phyloP scores from a whole-genome alignment of 768 basidiomycete genomes.

The Kwoniella sp. region DNA sequence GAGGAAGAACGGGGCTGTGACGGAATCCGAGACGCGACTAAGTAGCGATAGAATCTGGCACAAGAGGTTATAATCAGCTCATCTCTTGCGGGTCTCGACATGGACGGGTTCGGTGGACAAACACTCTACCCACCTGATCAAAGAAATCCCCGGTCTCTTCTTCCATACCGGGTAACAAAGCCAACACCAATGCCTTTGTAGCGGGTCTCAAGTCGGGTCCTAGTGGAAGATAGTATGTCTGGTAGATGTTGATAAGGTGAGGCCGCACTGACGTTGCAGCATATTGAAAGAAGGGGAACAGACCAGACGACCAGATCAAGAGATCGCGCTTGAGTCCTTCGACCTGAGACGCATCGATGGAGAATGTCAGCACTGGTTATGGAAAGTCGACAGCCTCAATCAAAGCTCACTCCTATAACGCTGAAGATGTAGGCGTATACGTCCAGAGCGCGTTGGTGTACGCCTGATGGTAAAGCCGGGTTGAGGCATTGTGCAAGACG shows the following conservation, averaged over 20 bases:
- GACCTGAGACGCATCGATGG: slow-evolving; percentile 61
- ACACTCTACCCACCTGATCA: slow-evolving; percentile 59
- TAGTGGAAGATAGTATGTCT: slow-evolving; percentile 86
- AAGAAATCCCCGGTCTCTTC: slow-evolving; percentile 98
- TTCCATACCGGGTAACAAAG: slow-evolving; percentile 89
- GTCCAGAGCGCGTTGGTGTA: slow-evolving; percentile 93
- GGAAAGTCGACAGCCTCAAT: not conserved
- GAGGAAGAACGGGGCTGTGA: slow-evolving; percentile 86
- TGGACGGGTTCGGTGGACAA: not conserved
- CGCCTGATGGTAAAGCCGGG: slow-evolving; percentile 94
- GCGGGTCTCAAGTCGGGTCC: slow-evolving; percentile 78
- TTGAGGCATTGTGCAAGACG: slow-evolving; percentile 94
- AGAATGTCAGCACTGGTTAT: not conserved
- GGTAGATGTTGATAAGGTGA: slow-evolving; percentile 83
- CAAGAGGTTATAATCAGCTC: slow-evolving; percentile 4
- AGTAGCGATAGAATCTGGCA: slow-evolving; percentile 75
- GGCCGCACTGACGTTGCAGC: slow-evolving; percentile 98
- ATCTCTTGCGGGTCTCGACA: not conserved
- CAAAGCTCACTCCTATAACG: slow-evolving; percentile 75
- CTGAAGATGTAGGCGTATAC: slow-evolving; percentile 89
- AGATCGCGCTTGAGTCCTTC: slow-evolving; percentile 86
- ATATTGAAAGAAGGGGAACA: slow-evolving; percentile 98
- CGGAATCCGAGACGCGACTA: slow-evolving; percentile 77
- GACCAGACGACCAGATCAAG: slow-evolving; percentile 87
- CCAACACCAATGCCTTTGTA: slow-evolving; percentile 91